Percentiles rank a stretch among this genome's conserved stretches.
phyloP scores from a whole-genome alignment of 1,139 yeast genomes.

The Casaregolazyma suthepensis region DNA sequence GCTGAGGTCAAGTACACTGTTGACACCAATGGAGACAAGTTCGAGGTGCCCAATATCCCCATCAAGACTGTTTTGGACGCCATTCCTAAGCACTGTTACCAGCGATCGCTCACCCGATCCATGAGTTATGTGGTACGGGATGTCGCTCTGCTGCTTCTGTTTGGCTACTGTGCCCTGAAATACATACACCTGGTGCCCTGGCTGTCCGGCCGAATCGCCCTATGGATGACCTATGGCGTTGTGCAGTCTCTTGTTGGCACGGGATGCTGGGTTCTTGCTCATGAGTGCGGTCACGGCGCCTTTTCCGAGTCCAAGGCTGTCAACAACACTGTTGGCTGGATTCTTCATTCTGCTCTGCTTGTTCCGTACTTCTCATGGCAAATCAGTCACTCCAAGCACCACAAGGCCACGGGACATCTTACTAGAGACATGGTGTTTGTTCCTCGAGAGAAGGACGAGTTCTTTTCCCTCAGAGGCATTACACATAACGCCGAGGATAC shows the following conservation, averaged over 20 bases:
- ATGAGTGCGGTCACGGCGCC: conserved; percentile 88
- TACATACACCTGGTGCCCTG: conserved; percentile 49
- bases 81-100: conserved; percentile 71
- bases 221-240: conserved; percentile 55
- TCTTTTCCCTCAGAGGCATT: conserved; percentile 30
- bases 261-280: conserved; percentile 83
- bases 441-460: conserved; percentile 60
- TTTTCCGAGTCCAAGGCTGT: conserved; percentile 64
- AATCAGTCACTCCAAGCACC: conserved; percentile 76
- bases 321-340: conserved; percentile 77
- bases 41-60: conserved; percentile 66
- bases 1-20: conserved; percentile 22
- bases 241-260: conserved; percentile 64
- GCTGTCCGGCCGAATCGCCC: conserved; percentile 41
- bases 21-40: conserved; percentile 58
- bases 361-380: conserved; percentile 90
- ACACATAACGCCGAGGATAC: conserved; percentile 54
- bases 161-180: conserved; percentile 49
- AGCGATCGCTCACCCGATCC: conserved; percentile 53
- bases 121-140: conserved; percentile 63
- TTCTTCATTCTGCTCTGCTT: conserved; percentile 66
- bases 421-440: conserved; percentile 78
- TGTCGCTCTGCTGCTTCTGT: conserved; percentile 43
- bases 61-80: conserved; percentile 67
- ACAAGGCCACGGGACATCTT: conserved; percentile 80